Conservation (phyloP, 2,329 filamentous ascomycete genomes). For the Fusarium zealandicum region DNA sequence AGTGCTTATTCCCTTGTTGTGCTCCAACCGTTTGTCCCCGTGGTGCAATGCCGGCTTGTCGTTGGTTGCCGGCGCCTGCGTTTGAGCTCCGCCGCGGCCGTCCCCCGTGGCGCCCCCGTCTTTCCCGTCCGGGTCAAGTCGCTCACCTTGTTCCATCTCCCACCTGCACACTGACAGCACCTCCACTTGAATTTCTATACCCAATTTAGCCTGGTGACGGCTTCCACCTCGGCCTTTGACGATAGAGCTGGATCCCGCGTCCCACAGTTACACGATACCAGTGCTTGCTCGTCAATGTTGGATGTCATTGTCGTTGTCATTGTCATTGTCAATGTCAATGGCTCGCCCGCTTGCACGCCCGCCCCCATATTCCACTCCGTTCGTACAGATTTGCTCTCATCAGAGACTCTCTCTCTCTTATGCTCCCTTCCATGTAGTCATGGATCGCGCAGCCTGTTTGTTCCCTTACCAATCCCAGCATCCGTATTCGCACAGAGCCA, state of each 20-base stretch:
- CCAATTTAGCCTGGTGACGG: constrained; percentile 31
- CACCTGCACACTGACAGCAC: constrained; percentile 14
- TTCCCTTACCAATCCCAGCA: not conserved
- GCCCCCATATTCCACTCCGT: not conserved
- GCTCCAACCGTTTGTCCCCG: constrained; percentile 55
- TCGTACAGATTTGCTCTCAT: not conserved
- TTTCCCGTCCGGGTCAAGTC: constrained; percentile 38
- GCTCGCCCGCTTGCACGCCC: not conserved
- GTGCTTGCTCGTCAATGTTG: constrained; percentile 9
- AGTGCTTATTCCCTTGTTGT: constrained; percentile 49
- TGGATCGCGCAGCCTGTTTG: not conserved
- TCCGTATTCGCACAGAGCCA: not conserved
- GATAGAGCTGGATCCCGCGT: constrained; percentile 12
- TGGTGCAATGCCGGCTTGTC: constrained; percentile 51
- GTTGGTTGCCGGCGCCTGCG: constrained; percentile 53
- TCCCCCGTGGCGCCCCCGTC: constrained; percentile 38
- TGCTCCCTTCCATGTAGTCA: constrained; percentile 4
- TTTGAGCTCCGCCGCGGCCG: constrained; percentile 37
- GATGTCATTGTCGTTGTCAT: constrained; percentile 13
- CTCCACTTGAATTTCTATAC: constrained; percentile 22
- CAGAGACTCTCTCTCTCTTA: not conserved
- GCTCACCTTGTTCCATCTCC: constrained; percentile 16
- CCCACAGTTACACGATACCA: constrained; percentile 18
- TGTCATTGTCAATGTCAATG: constrained; percentile 15
- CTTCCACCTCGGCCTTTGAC: constrained; percentile 13